These are phyloP conservation scores for Trichosanthes truncata DNA, from an alignment of 306 rosid genomes.

Conservation along the genomic window DNA sequence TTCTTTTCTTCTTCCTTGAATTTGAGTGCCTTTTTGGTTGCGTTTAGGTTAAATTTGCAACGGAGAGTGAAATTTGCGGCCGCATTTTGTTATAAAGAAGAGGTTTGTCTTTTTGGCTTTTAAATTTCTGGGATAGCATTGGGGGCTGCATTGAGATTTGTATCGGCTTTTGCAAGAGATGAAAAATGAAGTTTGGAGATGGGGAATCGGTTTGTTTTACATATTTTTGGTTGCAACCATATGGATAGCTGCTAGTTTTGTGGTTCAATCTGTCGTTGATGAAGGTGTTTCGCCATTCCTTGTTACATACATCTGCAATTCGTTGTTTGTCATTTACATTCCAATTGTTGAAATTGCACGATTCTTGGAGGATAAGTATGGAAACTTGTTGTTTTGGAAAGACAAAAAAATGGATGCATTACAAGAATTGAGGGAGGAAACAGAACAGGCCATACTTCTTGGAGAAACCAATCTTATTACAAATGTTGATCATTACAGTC, in stretches of 20 bases:
- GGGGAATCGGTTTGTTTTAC: constrained; percentile 69
- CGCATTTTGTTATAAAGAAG: background rate
- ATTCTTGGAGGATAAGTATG: constrained; percentile 54
- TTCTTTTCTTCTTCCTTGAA: background rate
- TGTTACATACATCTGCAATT: constrained; percentile 85
- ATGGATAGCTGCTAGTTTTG: constrained; percentile 99
- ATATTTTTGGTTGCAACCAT: constrained; percentile 77
- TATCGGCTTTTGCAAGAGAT: constrained; percentile 16
- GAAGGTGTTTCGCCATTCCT: constrained; percentile 87
- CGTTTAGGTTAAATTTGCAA: background rate
- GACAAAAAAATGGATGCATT: constrained; percentile 18
- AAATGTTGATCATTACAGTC: constrained; percentile 3
- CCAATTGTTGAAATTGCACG: constrained; percentile 77
- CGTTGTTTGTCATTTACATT: constrained; percentile 75
- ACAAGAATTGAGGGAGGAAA: constrained; percentile 36
- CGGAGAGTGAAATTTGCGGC: background rate
- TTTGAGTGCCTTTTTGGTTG: background rate
- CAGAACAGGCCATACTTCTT: constrained; percentile 67
- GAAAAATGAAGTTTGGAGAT: constrained; percentile 57
- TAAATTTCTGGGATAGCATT: background rate
- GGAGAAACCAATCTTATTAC: constrained; percentile 18
- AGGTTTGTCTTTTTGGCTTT: background rate
- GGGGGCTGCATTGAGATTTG: background rate
- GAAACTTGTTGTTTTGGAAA: constrained; percentile 51
- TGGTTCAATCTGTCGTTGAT: constrained; percentile 94